Evolutionary conservation across 177 flowering plant genomes (phyloP), one percentile per base, ranked within the genome.

Genomic region (Tripterygium wilfordii): DNA sequence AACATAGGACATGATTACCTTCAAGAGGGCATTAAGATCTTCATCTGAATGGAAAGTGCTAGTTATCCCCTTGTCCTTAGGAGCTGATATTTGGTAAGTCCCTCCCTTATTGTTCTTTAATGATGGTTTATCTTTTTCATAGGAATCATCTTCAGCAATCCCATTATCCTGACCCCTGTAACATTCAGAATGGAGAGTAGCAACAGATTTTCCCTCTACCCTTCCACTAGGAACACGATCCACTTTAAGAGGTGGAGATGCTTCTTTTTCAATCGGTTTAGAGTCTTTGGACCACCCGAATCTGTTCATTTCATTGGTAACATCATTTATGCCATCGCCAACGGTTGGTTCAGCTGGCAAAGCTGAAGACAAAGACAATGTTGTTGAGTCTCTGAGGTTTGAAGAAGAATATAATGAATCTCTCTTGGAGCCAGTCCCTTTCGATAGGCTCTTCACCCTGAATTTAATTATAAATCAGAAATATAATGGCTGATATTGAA

Each of bases 371-470:
- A 75, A 49, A 0, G 88, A 70, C 32, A 66, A 21, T 32, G 70
- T 52, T 17, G 76, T 76, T 36, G 96, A 82, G 12, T 84, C 95
- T 47, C 79, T 70, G 10, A 78, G 62, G 56, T 70, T 79, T 42
- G 71, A 49, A 19, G 72, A 54, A 36, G 80, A 61, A 25, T 68
- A 76, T 15, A 58, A 18, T 4, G 45, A 43, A 52, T 87, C 88
- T 61, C 65, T 78, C 63, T 62, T 84, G 13, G 82, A 56, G 63
- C 28, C 74, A 60, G 46, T 76, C 19, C 82, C 85, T 49, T 78
- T 84, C 1, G 89, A 87, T 9, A 87, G 69, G 49, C 96, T 83
- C 65, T 87, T 87, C 49, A 82, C 96, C 67, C 96, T 87, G 76
- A 44, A 62, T 42, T 9, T 16, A 29, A 42, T 24, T 13, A 45